Evolutionary conservation across 306 rosid genomes (phyloP).

Genomic region (Ormosia semicastrata): DNA sequence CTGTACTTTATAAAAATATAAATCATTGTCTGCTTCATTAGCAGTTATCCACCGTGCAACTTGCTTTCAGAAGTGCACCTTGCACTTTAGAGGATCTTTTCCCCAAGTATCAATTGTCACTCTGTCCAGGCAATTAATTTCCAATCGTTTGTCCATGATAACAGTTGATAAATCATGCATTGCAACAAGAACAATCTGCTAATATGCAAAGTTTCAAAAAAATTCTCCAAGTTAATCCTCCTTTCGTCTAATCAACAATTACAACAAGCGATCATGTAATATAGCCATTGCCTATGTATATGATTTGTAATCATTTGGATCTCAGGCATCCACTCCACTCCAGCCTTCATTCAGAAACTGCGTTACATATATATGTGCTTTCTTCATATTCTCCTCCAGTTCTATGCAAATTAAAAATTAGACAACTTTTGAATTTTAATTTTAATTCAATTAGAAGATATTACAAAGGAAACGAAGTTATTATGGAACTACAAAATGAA

Average conservation of each 20-base stretch:
- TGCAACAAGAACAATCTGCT: background rate
- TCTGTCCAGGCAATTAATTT: background rate
- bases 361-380: background rate
- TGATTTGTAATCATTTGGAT: background rate
- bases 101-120: background rate
- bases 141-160: background rate
- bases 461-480: background rate
- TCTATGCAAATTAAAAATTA: background rate
- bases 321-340: constrained; percentile 4
- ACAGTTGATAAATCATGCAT: background rate
- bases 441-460: background rate
- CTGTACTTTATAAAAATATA: background rate
- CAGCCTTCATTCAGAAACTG: background rate
- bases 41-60: background rate
- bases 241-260: background rate
- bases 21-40: background rate
- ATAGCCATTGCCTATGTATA: background rate
- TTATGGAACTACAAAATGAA: constrained; percentile 10
- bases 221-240: background rate
- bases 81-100: background rate
- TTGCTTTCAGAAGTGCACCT: background rate
- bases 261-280: background rate
- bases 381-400: constrained; percentile 12
- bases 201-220: background rate
- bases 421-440: background rate